A percentile compares a stretch with the other conserved stretches of the same genome.
Evolutionary conservation across 768 basidiomycete species (phyloP).

Genomic region (Leccinum disarticulatum): DNA sequence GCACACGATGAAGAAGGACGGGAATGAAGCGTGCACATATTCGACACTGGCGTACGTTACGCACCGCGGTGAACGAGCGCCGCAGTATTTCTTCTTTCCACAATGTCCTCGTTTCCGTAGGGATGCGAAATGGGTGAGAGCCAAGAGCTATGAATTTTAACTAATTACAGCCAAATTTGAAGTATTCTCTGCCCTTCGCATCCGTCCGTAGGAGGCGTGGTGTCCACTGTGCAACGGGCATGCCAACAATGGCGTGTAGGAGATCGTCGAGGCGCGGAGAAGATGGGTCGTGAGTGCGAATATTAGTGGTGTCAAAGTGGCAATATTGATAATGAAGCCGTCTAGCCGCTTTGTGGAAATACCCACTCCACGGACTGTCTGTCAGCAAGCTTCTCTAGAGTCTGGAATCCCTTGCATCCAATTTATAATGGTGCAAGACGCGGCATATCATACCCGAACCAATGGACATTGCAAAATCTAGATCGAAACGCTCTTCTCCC

Average conservation of each 20-base stretch:
- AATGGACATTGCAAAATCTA: background rate
- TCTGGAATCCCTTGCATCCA: background rate
- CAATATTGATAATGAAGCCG: background rate
- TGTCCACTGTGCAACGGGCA: background rate
- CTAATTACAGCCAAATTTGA: conserved; percentile 2
- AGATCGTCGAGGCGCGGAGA: conserved; percentile 11
- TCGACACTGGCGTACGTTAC: background rate
- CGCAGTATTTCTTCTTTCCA: too few relatives aligned
- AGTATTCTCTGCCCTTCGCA: background rate
- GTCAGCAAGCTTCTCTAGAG: background rate
- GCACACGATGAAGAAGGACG: conserved; percentile 1
- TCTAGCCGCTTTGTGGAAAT: conserved; percentile 2
- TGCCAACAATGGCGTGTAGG: conserved; percentile 1
- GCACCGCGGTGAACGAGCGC: background rate
- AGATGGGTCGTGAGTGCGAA: conserved; percentile 1
- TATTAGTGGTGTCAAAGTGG: background rate
- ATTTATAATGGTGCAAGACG: background rate
- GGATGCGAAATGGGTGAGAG: background rate
- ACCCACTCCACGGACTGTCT: conserved; percentile 15
- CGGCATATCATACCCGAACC: background rate
- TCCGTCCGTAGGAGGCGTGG: conserved; percentile 4
- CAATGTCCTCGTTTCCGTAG: background rate
- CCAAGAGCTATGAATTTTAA: background rate
- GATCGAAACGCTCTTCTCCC: conserved; percentile 1
- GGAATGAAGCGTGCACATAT: conserved; percentile 8